Evolutionary conservation across 768 basidiomycete species (phyloP).

Genomic region (Boletus sp.): DNA sequence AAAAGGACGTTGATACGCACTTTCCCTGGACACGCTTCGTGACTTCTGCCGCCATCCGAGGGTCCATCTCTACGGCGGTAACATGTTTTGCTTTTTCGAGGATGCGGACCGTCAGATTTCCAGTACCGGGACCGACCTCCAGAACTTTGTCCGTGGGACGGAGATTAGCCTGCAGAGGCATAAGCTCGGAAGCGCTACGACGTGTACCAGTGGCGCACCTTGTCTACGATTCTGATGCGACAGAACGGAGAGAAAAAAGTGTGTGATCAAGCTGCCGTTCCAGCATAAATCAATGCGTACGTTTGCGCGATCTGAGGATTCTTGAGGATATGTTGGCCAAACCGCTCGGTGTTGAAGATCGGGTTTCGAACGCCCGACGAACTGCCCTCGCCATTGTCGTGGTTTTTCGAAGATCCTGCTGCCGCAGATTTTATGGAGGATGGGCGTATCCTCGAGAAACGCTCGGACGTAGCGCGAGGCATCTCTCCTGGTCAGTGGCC

Average conservation of each 20-base stretch:
- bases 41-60: conserved; percentile 97
- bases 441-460: conserved; percentile 69
- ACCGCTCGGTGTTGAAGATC: conserved; percentile 91
- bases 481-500: conserved; percentile 36
- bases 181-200: not conserved
- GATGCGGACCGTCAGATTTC: conserved; percentile 92
- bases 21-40: conserved; percentile 97
- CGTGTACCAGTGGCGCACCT: conserved; percentile 34
- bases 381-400: conserved; percentile 38
- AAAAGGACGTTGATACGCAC: conserved; percentile 53
- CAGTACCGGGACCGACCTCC: conserved; percentile 97
- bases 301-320: conserved; percentile 89
- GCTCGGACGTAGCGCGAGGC: conserved; percentile 78
- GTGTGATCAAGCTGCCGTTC: conserved; percentile 13
- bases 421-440: conserved; percentile 48
- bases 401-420: conserved; percentile 34
- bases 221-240: conserved; percentile 55
- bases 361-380: conserved; percentile 66
- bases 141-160: conserved; percentile 94
- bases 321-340: conserved; percentile 97
- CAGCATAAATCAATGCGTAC: conserved; percentile 45
- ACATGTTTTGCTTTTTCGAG: conserved; percentile 91
- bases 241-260: not conserved
- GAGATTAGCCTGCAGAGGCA: conserved; percentile 67
- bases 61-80: conserved; percentile 96